Percentiles rank a stretch among this genome's conserved stretches.
phyloP scores from a whole-genome alignment of 768 basidiomycete species.

The Pulveroboletus ravenelii region DNA sequence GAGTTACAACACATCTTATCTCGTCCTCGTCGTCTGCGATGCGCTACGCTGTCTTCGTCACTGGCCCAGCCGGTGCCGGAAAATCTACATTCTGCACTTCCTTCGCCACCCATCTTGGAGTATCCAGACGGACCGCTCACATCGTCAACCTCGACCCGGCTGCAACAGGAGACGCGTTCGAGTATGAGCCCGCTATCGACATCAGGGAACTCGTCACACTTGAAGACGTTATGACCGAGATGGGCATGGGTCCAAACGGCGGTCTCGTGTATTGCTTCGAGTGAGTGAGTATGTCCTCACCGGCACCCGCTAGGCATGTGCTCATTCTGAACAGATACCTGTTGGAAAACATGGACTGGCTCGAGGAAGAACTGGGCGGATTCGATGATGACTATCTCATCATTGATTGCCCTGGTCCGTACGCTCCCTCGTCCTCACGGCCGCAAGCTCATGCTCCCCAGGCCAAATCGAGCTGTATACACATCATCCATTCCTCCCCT shows the following conservation, averaged over 20 bases:
- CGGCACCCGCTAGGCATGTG: neutral
- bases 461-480: conserved; percentile 99
- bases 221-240: conserved; percentile 94
- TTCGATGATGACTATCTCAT: conserved; percentile 96
- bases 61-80: conserved; percentile 97
- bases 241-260: conserved; percentile 94
- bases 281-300: conserved; percentile 62
- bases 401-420: conserved; percentile 82
- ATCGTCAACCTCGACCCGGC: conserved; percentile 98
- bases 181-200: conserved; percentile 89
- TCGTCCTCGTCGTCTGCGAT: conserved; percentile 34
- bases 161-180: conserved; percentile 79
- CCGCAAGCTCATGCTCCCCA: conserved; percentile 27
- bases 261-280: conserved; percentile 98
- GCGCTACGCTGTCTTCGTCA: conserved; percentile 86
- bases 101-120: conserved; percentile 82
- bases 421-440: neutral
- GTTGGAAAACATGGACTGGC: conserved; percentile 96
- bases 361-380: conserved; percentile 91
- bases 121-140: conserved; percentile 79
- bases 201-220: conserved; percentile 89
- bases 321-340: conserved; percentile 65
- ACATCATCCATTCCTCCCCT: conserved; percentile 94
- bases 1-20: conserved; percentile 29
- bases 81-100: conserved; percentile 92